Evolutionary conservation across 2,329 filamentous ascomycete species (phyloP).

Genomic region (Colletotrichum godetiae): DNA sequence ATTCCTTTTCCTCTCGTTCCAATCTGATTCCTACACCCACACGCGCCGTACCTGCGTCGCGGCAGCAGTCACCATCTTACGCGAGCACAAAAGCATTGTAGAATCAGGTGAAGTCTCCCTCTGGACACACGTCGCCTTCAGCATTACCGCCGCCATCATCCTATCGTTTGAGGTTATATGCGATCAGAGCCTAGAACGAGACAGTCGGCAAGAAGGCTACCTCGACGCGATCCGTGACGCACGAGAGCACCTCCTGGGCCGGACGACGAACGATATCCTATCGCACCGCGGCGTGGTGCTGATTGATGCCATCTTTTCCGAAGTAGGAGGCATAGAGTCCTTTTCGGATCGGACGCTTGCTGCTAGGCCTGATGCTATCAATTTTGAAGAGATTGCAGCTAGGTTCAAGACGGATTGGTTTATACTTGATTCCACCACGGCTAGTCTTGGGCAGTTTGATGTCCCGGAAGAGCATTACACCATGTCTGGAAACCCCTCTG

Average conservation of each 20-base stretch:
- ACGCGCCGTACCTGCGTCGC: neutral
- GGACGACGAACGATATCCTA: neutral
- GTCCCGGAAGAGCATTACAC: neutral
- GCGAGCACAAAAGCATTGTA: neutral
- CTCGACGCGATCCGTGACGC: neutral
- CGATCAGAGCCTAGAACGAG: neutral
- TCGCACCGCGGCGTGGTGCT: neutral
- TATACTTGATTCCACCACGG: neutral
- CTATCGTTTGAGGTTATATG: neutral
- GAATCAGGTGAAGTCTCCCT: neutral
- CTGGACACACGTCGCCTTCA: neutral
- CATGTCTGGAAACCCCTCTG: neutral
- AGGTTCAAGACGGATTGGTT: neutral
- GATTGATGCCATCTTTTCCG: neutral
- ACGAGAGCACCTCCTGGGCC: neutral
- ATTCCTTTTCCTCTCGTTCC: neutral
- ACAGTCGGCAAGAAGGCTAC: neutral
- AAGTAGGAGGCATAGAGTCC: neutral
- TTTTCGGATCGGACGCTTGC: neutral
- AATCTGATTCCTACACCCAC: neutral
- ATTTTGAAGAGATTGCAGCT: neutral
- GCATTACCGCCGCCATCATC: neutral
- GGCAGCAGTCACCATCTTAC: neutral
- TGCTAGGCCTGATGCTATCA: neutral
- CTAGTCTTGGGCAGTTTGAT: neutral